phyloP scores from a whole-genome alignment of 2,329 filamentous ascomycete genomes.

The Paecilomyces formosus region DNA sequence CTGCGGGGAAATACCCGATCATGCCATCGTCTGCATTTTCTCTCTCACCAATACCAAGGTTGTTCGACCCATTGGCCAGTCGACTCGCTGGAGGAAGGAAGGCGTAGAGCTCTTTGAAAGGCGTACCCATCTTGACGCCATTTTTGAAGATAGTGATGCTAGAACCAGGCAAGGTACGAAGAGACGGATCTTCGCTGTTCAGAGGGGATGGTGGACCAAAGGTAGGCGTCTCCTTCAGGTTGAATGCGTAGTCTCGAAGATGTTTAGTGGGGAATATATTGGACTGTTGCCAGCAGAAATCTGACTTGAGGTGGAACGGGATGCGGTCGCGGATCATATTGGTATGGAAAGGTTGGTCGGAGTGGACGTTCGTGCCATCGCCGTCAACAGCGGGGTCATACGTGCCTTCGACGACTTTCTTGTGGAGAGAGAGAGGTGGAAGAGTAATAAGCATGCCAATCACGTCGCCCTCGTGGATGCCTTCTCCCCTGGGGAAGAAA shows the following conservation, averaged over 20 bases:
- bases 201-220: conserved; percentile 46
- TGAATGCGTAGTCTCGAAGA: conserved; percentile 61
- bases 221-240: conserved; percentile 38
- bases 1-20: conserved; percentile 89
- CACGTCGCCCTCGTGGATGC: conserved; percentile 83
- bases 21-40: conserved; percentile 90
- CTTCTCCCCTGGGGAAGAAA: conserved; percentile 71
- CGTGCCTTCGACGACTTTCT: conserved; percentile 76
- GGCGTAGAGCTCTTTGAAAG: conserved; percentile 79
- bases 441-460: conserved; percentile 89
- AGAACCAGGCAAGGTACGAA: conserved; percentile 80
- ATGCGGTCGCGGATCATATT: conserved; percentile 94
- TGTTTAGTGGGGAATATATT: conserved; percentile 68
- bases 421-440: conserved; percentile 75
- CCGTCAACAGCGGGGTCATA: conserved; percentile 80
- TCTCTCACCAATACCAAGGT: conserved; percentile 57
- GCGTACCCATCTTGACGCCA: conserved; percentile 73
- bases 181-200: conserved; percentile 63
- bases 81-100: conserved; percentile 83
- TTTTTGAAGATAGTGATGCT: conserved; percentile 91
- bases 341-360: conserved; percentile 49
- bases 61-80: conserved; percentile 35
- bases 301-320: conserved; percentile 86
- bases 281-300: conserved; percentile 78
- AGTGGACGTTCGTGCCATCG: conserved; percentile 13